Base-by-base conservation (phyloP, 1,139 yeast genomes). In the Lipomyces yarrowii region DNA sequence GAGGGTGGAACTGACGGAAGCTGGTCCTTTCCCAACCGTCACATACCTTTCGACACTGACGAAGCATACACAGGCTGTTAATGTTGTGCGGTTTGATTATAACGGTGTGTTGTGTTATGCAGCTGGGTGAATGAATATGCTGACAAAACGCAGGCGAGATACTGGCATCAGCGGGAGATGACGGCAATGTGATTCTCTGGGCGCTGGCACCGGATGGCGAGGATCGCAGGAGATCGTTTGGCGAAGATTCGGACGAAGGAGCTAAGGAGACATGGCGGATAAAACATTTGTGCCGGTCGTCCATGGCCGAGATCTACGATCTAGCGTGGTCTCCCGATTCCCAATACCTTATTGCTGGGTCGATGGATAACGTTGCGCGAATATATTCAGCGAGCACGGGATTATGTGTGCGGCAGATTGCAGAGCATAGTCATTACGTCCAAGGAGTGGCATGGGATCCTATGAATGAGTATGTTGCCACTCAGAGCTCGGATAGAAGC, bases 371-470 rank as follows among this genome's bases (percentile, higher is more conserved):
- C 73, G 82, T 86, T 11, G 84, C 93, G 5, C 81, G 97, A 57
- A 82, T 94, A 0, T 91, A 88, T 74, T 83, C 83, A 69, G 84
- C 85, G 1, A 52, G 65, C 42, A 80, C 83, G 0, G 96, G 94
- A 0, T 81, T 82, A 57, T 83, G 89, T 72, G 81, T 91, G 0
- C 79, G 83, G 15, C 87, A 88, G 65, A 79, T 89, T 60, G 84
- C 86, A 2, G 91, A 90, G 70, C 98, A 94, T 76, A 80, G 81
- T 52, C 98, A 93, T 75, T 93, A 91, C 73, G 96, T 94, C 1
- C 99, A 94, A 77, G 99, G 99, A 2, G 94, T 94, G 3, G 83
- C 89, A 0, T 94, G 98, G 98, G 99, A 94, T 76, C 99, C 99
- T 2, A 74, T 81, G 65, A 87, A 88, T 67, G 86, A 88, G 73